Evolutionary conservation across 768 basidiomycete species (phyloP), one percentile per base, ranked within the genome.

Genomic region (Lactarius indigo): DNA sequence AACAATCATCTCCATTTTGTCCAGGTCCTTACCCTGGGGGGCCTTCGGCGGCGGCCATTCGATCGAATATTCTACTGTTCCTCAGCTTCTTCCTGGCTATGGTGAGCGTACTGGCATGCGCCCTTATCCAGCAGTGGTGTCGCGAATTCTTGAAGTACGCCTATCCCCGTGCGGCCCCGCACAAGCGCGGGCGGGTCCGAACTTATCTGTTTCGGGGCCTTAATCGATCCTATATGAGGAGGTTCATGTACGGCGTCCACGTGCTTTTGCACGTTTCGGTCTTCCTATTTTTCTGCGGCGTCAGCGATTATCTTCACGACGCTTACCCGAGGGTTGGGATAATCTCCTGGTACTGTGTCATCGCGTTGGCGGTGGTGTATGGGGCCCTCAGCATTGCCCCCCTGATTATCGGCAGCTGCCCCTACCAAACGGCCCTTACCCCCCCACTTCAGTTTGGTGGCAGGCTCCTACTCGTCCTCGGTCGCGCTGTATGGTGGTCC

Each of bases 71-170:
- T 18, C n/a, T 61, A 4, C 7, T 69, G 3, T 57, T 52, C 37
- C 9, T 70, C 42, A 64, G 69, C 44, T 57, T 70, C 17, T 57
- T 64, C 44, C 37, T 70, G 0, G 42, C 31, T 26, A 37, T 68
- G 15, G 52, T 57, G 41, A 69, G 63, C 50, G 67, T 59, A 1
- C 55, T 70, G 5, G 56, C 44, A 30, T 64, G 55, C 4, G 59
- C 52, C 3, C 59, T 68, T 7, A 47, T 70, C 15, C 69, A 70
- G 10, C 69, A 70, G 41, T 70, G 69, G 69, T 58, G 61, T 23
- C 30, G 56, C 2, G 57, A 61, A 23, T 65, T 60, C 39, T 10
- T 68, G 18, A 41, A 30, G 33, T 33, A 13, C 5, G 44, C 61
- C 65, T 54, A 54, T 8, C 60, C 60, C 35, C 28, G 47, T 23